phyloP scores from a whole-genome alignment of 2,329 filamentous ascomycete species.

The Aaosphaeria arxii region DNA sequence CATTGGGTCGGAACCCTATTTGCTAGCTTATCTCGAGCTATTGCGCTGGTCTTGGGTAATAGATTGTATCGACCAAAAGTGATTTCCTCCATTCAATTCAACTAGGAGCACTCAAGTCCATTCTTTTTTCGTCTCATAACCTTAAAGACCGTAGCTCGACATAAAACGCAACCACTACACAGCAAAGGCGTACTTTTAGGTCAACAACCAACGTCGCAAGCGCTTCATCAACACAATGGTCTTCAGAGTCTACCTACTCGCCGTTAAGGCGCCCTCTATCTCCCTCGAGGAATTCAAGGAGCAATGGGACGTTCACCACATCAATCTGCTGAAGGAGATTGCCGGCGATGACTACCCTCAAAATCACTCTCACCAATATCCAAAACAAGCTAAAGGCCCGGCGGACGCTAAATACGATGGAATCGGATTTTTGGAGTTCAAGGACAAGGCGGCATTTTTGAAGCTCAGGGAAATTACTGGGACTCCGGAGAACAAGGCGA shows the following conservation, averaged over 20 bases:
- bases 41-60: too few species aligned
- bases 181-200: too few species aligned
- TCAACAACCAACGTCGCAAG: too few species aligned
- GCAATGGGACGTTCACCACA: slow-evolving; percentile 3
- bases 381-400: not conserved
- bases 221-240: too few species aligned
- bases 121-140: too few species aligned
- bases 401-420: slow-evolving; percentile 1
- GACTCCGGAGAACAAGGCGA: slow-evolving; percentile 2
- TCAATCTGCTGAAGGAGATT: slow-evolving; percentile 2
- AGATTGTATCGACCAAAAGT: too few species aligned
- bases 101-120: too few species aligned
- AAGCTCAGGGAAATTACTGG: not conserved
- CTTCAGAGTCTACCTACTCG: slow-evolving; percentile 1
- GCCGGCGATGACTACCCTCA: slow-evolving; percentile 1
- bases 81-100: too few species aligned
- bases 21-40: too few species aligned
- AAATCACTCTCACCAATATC: not conserved
- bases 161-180: too few species aligned
- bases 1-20: too few species aligned
- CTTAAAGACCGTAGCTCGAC: too few species aligned
- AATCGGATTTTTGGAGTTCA: slow-evolving; percentile 2
- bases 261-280: slow-evolving; percentile 2
- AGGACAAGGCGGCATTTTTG: not conserved
- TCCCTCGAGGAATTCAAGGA: slow-evolving; percentile 3